Conservation (phyloP, 129 eudicot genomes). For the Glebionis coronaria region DNA sequence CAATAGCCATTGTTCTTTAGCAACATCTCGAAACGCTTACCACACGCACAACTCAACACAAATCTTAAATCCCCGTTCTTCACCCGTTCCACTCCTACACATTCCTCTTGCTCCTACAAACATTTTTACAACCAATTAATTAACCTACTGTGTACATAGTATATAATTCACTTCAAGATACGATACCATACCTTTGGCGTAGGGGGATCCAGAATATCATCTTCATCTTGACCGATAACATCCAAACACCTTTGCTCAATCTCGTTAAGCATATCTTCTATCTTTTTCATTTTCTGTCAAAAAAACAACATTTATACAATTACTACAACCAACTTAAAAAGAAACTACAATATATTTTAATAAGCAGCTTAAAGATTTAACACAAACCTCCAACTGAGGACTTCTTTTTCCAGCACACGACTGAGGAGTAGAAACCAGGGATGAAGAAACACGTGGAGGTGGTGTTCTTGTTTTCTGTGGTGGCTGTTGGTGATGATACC, state of each 20-base stretch:
- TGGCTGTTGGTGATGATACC: background rate
- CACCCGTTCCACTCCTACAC: slow-evolving; percentile 17
- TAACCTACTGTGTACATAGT: too few relatives aligned
- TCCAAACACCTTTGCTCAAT: slow-evolving; percentile 24
- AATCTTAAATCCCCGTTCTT: slow-evolving; percentile 18
- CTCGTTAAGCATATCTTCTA: slow-evolving; percentile 16
- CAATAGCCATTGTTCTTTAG: slow-evolving; percentile 19
- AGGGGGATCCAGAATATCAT: too few relatives aligned
- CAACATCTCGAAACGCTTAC: slow-evolving; percentile 16
- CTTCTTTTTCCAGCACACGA: background rate
- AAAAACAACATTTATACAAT: too few relatives aligned
- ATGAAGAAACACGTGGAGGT: background rate
- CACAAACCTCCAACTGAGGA: slow-evolving; percentile 10
- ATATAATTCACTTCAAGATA: too few relatives aligned
- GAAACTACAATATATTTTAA: too few relatives aligned
- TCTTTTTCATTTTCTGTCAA: background rate
- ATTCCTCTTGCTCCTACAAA: slow-evolving; percentile 14
- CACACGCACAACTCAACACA: slow-evolving; percentile 21
- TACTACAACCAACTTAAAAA: too few relatives aligned
- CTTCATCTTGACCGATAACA: background rate
- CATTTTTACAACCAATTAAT: background rate
- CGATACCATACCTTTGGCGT: background rate
- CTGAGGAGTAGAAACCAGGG: background rate
- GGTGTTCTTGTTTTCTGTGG: slow-evolving; percentile 1
- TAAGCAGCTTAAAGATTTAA: background rate